Base-by-base conservation (phyloP, 768 basidiomycete genomes). In the Termitomyces sp. region DNA sequence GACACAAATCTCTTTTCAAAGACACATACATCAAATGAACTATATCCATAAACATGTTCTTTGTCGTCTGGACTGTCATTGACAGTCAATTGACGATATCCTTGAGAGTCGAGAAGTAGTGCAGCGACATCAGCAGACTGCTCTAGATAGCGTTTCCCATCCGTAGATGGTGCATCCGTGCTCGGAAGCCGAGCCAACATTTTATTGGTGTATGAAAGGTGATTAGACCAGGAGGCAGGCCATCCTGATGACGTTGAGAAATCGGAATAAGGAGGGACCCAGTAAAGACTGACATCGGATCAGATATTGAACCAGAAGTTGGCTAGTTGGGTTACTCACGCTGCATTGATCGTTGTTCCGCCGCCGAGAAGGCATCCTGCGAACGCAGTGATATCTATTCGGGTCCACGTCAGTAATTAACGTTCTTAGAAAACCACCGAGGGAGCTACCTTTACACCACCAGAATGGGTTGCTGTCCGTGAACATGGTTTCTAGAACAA, bases 361-460 rank as follows among this genome's bases (percentile, higher is more conserved):
- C 84, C 84, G 55, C 84, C 84, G 19, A 85, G 64, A 32, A 85
- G 64, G 65, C 84, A 86, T 32, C 83, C 84, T 22, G 83, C 83
- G 65, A 84, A 86, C 21, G 78, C 76, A 24, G 72, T 82, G 55
- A 83, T 69, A 65, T 85, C 84, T 77, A 35, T 30, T 45, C 19
- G 24, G 28, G 7, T 15, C 17, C 24, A 4, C 10, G 15, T 26
- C 43, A 30, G 22, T 22, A 10, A 14, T 28, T 3, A 30, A 28
- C 22, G 17, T 37, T 15, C n/a, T 49, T 4, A 19, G 22, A 24
- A 40, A 37, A 28, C n/a, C 5, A 12, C 30, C 32, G 34, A 34
- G n/a, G 28, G 42, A 32, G 61, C 26, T 53, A 77, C 79, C 81
- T 67, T 81, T 83, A 70, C 83, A 86, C 81, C 81, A 86, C 77